Evolutionary conservation across 2,329 filamentous ascomycete genomes (phyloP).

Genomic region (Exophiala spinifera): DNA sequence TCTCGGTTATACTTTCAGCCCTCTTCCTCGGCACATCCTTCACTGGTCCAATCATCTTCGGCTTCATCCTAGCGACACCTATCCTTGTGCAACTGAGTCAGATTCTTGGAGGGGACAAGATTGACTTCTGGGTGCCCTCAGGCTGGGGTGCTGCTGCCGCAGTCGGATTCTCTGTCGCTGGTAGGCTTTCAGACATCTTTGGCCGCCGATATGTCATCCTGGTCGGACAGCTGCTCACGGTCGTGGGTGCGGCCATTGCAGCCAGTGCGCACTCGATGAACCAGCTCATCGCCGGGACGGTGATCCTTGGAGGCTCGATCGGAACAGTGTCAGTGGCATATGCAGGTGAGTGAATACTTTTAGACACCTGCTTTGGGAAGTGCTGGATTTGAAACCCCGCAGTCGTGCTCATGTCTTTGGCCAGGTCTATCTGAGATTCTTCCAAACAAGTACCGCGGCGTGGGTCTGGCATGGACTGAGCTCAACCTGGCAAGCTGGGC

Average conservation of each 20-base stretch:
- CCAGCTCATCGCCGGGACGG: slow-evolving; percentile 21
- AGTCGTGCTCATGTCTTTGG: not conserved
- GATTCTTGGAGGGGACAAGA: slow-evolving; percentile 17
- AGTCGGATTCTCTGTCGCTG: slow-evolving; percentile 19
- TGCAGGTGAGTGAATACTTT: slow-evolving; percentile 18
- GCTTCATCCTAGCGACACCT: slow-evolving; percentile 21
- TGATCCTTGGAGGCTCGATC: slow-evolving; percentile 21
- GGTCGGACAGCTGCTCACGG: slow-evolving; percentile 19
- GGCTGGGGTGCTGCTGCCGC: slow-evolving; percentile 21
- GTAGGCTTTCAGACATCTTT: slow-evolving; percentile 21
- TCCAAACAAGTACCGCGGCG: slow-evolving; percentile 21
- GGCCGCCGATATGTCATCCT: slow-evolving; percentile 23
- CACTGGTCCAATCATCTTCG: slow-evolving; percentile 22
- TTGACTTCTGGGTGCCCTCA: slow-evolving; percentile 21
- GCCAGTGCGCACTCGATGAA: slow-evolving; percentile 21
- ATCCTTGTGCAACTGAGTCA: slow-evolving; percentile 22
- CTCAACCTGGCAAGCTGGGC: slow-evolving; percentile 22
- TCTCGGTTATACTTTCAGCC: slow-evolving; percentile 19
- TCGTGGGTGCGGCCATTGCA: slow-evolving; percentile 18
- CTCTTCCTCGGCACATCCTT: slow-evolving; percentile 23
- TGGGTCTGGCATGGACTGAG: slow-evolving; percentile 22
- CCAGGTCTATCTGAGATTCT: slow-evolving; percentile 22
- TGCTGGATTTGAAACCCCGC: no score
- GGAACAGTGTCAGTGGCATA: slow-evolving; percentile 20
- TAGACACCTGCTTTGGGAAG: no score